phyloP scores from a whole-genome alignment of 805 yeast genomes.

The Yarrowia divulgata region DNA sequence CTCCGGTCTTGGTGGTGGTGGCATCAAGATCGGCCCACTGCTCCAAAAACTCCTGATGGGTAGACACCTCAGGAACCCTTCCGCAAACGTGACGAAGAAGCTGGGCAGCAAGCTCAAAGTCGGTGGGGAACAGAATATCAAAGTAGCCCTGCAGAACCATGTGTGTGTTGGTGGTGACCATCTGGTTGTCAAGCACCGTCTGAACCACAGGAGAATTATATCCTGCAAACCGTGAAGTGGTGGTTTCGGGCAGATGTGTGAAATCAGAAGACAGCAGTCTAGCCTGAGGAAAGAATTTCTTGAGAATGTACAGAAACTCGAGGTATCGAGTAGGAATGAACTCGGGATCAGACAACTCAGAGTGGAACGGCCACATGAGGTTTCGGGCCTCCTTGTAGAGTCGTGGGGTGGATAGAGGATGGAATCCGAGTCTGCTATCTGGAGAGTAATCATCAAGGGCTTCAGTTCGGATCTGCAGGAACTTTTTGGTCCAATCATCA shows the following conservation, averaged over 20 bases:
- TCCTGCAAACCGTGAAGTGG: slow-evolving; percentile 52
- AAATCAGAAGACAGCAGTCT: slow-evolving; percentile 78
- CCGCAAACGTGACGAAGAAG: slow-evolving; percentile 71
- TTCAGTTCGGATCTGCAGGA: slow-evolving; percentile 61
- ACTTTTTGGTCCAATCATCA: slow-evolving; percentile 58
- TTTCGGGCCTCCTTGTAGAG: slow-evolving; percentile 56
- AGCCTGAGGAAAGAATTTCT: slow-evolving; percentile 75
- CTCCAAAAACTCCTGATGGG: slow-evolving; percentile 69
- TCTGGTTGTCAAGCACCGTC: slow-evolving; percentile 69
- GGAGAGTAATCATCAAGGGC: slow-evolving; percentile 45
- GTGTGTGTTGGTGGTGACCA: slow-evolving; percentile 74
- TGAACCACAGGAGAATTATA: slow-evolving; percentile 81
- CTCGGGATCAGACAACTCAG: slow-evolving; percentile 72
- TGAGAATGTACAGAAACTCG: slow-evolving; percentile 68
- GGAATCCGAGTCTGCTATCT: slow-evolving; percentile 53
- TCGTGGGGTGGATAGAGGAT: slow-evolving; percentile 66
- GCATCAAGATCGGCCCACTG: slow-evolving; percentile 74
- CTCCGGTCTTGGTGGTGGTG: slow-evolving; percentile 77
- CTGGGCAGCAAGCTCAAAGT: slow-evolving; percentile 67
- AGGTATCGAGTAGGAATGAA: slow-evolving; percentile 80
- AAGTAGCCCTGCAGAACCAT: slow-evolving; percentile 87
- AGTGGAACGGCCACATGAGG: slow-evolving; percentile 68
- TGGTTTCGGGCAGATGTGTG: slow-evolving; percentile 46
- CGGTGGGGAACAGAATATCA: slow-evolving; percentile 87
- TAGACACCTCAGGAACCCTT: slow-evolving; percentile 59